A percentile compares a stretch with the other conserved stretches of the same genome.
Evolutionary conservation across 306 rosid genomes (phyloP).

Genomic region (Cucumis melo): DNA sequence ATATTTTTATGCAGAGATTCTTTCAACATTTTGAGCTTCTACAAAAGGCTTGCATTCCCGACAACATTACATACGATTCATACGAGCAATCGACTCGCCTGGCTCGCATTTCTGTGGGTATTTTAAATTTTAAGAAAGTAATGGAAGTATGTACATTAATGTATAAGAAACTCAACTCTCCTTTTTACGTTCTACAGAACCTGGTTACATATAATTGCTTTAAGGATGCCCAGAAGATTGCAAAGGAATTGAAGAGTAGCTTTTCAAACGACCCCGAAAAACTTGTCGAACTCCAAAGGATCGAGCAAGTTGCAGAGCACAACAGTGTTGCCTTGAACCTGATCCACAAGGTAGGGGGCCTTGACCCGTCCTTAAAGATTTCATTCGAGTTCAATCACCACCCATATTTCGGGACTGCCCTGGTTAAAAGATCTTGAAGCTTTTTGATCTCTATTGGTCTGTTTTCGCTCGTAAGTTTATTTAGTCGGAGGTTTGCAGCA

Average conservation of each 20-base stretch:
- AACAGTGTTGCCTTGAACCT: conserved; percentile 69
- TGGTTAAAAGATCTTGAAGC: conserved; percentile 69
- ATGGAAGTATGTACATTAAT: not conserved
- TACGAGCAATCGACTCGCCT: conserved; percentile 44
- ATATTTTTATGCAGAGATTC: conserved; percentile 48
- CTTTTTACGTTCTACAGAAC: conserved; percentile 27
- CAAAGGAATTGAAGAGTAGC: conserved; percentile 60
- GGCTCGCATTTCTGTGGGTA: conserved; percentile 58
- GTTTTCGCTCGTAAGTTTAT: conserved; percentile 23
- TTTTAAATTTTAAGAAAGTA: not conserved
- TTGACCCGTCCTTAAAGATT: conserved; percentile 61
- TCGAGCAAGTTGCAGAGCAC: conserved; percentile 94
- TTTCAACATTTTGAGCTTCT: conserved; percentile 89
- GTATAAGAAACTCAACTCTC: not conserved
- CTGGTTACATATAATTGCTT: conserved; percentile 62
- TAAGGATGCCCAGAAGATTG: conserved; percentile 82
- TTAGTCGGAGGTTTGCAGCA: not conserved
- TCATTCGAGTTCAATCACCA: conserved; percentile 72
- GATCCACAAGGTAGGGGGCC: conserved; percentile 48
- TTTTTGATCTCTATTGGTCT: conserved; percentile 4
- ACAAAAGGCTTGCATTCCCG: conserved; percentile 79
- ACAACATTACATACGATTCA: conserved; percentile 40
- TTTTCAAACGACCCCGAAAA: conserved; percentile 61
- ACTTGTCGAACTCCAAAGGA: conserved; percentile 54
- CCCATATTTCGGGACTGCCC: conserved; percentile 75